Conservation (phyloP, 495 filamentous ascomycete species). For the Sabuloglossum arenarium region DNA sequence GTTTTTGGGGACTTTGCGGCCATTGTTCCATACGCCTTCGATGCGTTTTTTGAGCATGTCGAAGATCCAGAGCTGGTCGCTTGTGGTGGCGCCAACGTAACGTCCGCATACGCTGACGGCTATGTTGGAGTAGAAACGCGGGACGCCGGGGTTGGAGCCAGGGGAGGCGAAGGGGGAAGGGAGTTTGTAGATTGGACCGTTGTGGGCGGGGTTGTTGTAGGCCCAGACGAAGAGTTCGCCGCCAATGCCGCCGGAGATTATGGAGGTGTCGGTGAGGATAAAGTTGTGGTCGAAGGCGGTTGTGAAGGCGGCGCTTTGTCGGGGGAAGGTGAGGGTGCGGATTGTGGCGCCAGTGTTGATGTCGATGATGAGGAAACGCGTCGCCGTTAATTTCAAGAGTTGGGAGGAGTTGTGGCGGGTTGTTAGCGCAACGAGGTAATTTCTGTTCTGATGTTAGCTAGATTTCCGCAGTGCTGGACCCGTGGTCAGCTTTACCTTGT, state of each 20-base stretch:
- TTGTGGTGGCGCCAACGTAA: conserved; percentile 14
- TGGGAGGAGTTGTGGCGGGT: conserved; percentile 10
- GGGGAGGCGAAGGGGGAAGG: conserved; percentile 9
- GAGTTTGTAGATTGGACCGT: conserved; percentile 11
- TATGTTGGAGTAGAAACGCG: conserved; percentile 11
- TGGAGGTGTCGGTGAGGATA: conserved; percentile 13
- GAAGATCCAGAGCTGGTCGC: conserved; percentile 16
- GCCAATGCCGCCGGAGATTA: conserved; percentile 15
- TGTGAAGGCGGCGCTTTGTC: conserved; percentile 10
- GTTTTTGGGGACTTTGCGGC: conserved; percentile 12
- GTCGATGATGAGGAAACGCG: conserved; percentile 13
- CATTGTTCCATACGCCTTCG: conserved; percentile 12
- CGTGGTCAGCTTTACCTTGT: conserved; percentile 6
- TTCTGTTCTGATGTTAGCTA: conserved; percentile 6
- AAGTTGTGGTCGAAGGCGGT: conserved; percentile 15
- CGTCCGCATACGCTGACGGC: conserved; percentile 14
- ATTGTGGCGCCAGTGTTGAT: conserved; percentile 12
- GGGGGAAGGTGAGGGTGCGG: conserved; percentile 2
- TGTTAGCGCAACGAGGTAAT: conserved; percentile 13
- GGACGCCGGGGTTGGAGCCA: conserved; percentile 6
- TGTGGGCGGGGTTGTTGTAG: conserved; percentile 6
- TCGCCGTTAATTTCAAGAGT: conserved; percentile 14
- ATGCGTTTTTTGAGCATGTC: conserved; percentile 16
- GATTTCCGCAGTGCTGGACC: background rate
- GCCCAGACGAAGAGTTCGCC: conserved; percentile 15